These are phyloP conservation scores for Cercospora nicotianae DNA, from an alignment of 2,329 filamentous ascomycete genomes.

Conservation along the genomic window DNA sequence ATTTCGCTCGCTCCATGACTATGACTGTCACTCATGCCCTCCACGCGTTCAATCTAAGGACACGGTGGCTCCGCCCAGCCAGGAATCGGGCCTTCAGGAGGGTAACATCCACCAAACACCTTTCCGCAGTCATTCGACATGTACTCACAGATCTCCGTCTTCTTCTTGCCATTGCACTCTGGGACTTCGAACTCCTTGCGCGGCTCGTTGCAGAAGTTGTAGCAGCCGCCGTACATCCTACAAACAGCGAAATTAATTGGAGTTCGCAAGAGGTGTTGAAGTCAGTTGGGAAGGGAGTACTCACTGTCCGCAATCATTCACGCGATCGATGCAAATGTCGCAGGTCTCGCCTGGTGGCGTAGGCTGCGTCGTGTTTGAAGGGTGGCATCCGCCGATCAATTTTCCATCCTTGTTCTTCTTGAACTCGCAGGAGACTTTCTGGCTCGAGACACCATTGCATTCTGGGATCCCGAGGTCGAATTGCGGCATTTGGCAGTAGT, in stretches of 20 bases:
- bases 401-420: slow-evolving; percentile 3
- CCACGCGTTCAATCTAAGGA: neutral
- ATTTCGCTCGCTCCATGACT: neutral
- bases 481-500: slow-evolving; percentile 10
- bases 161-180: slow-evolving; percentile 11
- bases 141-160: slow-evolving; percentile 15
- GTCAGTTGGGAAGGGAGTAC: neutral
- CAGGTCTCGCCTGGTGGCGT: neutral
- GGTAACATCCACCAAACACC: slow-evolving; percentile 13
- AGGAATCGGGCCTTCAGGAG: slow-evolving; percentile 2
- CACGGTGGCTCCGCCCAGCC: neutral
- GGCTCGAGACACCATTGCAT: slow-evolving; percentile 7
- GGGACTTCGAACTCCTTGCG: slow-evolving; percentile 10
- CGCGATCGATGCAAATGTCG: slow-evolving; percentile 4
- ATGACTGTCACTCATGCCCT: neutral
- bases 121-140: slow-evolving; percentile 9
- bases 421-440: slow-evolving; percentile 12
- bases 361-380: neutral
- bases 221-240: slow-evolving; percentile 18
- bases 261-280: too few species aligned
- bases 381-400: slow-evolving; percentile 12
- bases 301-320: slow-evolving; percentile 14
- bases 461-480: slow-evolving; percentile 10
- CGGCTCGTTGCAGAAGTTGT: slow-evolving; percentile 13
- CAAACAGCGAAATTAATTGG: neutral